Evolutionary conservation across 306 rosid species (phyloP), one percentile per base, ranked within the genome.

Genomic region (Medicago lupulina): DNA sequence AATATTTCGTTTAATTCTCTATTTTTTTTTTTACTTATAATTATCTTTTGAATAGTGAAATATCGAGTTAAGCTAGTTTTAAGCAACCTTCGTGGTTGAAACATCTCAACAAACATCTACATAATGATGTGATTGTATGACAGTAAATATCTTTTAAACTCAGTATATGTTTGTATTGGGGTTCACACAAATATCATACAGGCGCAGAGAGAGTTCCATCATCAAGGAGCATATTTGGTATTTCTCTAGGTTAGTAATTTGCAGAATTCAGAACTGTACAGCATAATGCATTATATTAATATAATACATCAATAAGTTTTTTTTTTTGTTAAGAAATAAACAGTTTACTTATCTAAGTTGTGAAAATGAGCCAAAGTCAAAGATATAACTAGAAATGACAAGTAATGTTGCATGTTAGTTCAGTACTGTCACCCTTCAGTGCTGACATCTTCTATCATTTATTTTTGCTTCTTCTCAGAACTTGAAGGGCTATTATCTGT

Each of bases 381-480:
- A 70, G 68, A 76, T 73, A 76, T 75, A 76, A 76, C 73, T 28
- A 77, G 14, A 17, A 39, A 17, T 62, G 63, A 28, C 67, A 19
- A 19, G 36, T 16, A 34, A 40, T 13, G 31, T 68, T 74, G 80
- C 78, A 7, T 38, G 58, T 61, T 79, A 51, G 77, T 58, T 58
- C 39, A 49, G 78, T 34, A 67, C 57, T 31, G 43, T 40, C 69
- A 78, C 57, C 39, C 23, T 49, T 43, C 15, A 68, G 60, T 50
- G 73, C 68, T 16, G 15, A 70, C 61, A 60, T 53, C 60, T 61
- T 43, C 70, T 7, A 62, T 61, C 50, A 70, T 50, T 23, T 23
- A 70, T 40, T 76, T 81, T 65, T 71, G 88, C 77, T 79, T 85
- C 84, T 79, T 82, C 77, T 82, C 88, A 61, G 88, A 85, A 60